Evolutionary conservation across 116 monocot genomes (phyloP).

Genomic region (Iris pallida): DNA sequence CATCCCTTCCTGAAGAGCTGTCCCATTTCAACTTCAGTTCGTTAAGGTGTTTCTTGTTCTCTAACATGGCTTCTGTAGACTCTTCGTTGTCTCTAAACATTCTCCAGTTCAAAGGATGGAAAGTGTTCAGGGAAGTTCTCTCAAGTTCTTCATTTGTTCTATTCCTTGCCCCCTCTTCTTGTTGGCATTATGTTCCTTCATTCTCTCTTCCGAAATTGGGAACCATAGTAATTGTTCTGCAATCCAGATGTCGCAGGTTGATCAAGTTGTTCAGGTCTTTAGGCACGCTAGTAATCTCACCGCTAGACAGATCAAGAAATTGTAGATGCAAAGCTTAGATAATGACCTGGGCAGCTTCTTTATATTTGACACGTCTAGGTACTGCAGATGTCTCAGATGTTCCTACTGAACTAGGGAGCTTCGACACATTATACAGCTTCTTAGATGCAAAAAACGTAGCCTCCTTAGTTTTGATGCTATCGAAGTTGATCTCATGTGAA

Average conservation of each 20-base stretch:
- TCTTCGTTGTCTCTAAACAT: constrained; percentile 8
- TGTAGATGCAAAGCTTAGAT: constrained; percentile 19
- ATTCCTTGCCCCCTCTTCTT: constrained; percentile 4
- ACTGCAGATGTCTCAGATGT: constrained; percentile 25
- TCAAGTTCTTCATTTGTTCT: constrained; percentile 15
- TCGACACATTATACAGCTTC: neutral
- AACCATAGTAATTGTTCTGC: neutral
- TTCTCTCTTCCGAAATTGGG: neutral
- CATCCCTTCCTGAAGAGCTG: neutral
- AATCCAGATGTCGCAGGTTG: constrained; percentile 3
- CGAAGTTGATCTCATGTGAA: neutral
- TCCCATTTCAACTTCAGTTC: constrained; percentile 5
- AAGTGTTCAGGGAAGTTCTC: constrained; percentile 10
- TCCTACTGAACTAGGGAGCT: neutral
- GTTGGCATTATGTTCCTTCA: constrained; percentile 7
- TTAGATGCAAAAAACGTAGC: neutral
- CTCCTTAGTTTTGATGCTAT: neutral
- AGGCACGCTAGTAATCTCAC: neutral
- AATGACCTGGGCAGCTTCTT: constrained; percentile 8
- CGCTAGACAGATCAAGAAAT: neutral
- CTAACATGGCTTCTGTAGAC: constrained; percentile 1
- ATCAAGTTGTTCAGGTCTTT: neutral
- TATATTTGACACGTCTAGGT: neutral
- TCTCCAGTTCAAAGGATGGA: constrained; percentile 11
- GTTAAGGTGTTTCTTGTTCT: constrained; percentile 1